These are phyloP conservation scores for Globisporangium parvum DNA, from an alignment of 352 stramenopile species.

Conservation along the genomic window DNA sequence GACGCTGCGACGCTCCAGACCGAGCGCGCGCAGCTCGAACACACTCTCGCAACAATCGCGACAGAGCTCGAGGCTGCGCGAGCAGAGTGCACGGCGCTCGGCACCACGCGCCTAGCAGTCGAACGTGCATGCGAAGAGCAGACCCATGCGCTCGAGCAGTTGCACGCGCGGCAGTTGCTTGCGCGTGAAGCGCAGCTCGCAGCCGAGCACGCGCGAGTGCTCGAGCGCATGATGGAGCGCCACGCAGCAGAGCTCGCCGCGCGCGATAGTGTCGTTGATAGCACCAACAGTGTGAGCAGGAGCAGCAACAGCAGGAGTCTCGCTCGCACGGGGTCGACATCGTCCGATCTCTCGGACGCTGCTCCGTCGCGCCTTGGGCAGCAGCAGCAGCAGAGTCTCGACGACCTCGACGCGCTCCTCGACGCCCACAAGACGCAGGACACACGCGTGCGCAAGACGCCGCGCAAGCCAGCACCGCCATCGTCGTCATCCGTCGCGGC, in stretches of 20 bases:
- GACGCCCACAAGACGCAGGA: conserved; percentile 28
- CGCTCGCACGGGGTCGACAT: neutral
- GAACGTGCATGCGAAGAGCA: conserved; percentile 17
- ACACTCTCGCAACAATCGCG: conserved; percentile 8
- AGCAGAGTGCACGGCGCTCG: conserved; percentile 18
- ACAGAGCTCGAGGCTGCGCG: neutral
- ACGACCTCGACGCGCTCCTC: conserved; percentile 33
- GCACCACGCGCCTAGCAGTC: neutral
- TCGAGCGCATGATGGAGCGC: conserved; percentile 27
- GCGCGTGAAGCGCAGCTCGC: conserved; percentile 29
- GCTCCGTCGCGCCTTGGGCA: neutral
- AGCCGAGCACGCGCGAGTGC: conserved; percentile 24
- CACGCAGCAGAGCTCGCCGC: conserved; percentile 32
- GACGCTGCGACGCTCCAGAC: neutral
- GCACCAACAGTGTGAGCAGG: too few species aligned
- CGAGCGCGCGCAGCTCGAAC: conserved; percentile 12
- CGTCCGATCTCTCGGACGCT: neutral
- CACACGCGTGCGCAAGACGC: conserved; percentile 15
- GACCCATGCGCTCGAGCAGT: conserved; percentile 29
- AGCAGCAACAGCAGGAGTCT: too few species aligned
- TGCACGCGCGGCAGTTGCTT: conserved; percentile 20
- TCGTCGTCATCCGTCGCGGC: conserved; percentile 22
- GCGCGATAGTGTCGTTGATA: conserved; percentile 11
- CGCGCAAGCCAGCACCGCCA: conserved; percentile 28
- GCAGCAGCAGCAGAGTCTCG: conserved; percentile 25